Evolutionary conservation across 2,329 filamentous ascomycete species (phyloP), one percentile per base, ranked within the genome.

Genomic region (Dactylellina drechsleri): DNA sequence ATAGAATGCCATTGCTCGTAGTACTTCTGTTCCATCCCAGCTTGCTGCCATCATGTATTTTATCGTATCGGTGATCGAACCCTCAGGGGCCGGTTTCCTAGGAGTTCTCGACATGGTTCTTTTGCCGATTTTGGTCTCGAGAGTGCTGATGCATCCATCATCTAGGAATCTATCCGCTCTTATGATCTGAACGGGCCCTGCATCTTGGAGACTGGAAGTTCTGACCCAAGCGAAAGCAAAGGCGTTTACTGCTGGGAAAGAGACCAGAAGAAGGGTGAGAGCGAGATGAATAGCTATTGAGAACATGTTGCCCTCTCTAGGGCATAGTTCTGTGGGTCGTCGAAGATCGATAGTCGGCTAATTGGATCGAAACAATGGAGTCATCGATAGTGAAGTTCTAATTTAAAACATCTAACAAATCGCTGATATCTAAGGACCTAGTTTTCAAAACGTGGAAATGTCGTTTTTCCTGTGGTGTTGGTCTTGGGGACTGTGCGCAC

Each of bases 1-100:
- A 40, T 73, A 73, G 41, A 73, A 60, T 2, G 28, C 54, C 49
- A 73, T 53, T 0, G 68, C 68, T 12, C 66, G 31, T 40, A 73
- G 43, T 15, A 49, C 43, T 8, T 45, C 13, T 1, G 60, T 56
- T 15, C 47, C n/a, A 12, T 16, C n/a, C 61, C 61, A 73, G 41
- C 64, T 73, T 57, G 61, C 68, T 4, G 47, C 49, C 13, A 60
- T 18, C 28, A 49, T 40, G 12, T 53, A 64, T 13, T 50, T 53
- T 18, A 66, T 20, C 15, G 20, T 23, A 23, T 52, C 16, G 6
- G 31, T 36, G 31, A 36, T 3, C 10, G 31, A 7, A 36, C 10
- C 10, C 31, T 36, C 31, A 10, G 31, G 31, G 6, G 31, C 6
- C 6, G 31, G 6, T 10, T 36, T 36, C 6, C 31, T 36, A 10